These are phyloP conservation scores for Ophioceras dolichostomum DNA, from an alignment of 2,329 filamentous ascomycete genomes.

Conservation along the genomic window DNA sequence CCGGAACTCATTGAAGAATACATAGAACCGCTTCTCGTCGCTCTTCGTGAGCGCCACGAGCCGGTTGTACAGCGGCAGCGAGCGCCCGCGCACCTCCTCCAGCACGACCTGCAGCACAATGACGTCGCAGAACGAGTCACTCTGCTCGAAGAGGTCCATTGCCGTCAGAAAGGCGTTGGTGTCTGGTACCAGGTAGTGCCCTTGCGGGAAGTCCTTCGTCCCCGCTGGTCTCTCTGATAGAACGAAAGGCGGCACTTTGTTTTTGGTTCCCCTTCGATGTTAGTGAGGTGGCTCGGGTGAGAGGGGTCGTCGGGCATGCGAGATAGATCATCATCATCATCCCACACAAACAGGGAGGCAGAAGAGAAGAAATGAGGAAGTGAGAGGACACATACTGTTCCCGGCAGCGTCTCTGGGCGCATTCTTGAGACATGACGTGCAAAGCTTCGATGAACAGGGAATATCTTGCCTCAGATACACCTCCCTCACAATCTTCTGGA, in stretches of 20 bases:
- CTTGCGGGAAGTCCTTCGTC: slow-evolving; percentile 69
- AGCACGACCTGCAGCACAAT: slow-evolving; percentile 91
- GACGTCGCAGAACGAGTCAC: slow-evolving; percentile 90
- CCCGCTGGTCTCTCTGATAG: slow-evolving; percentile 81
- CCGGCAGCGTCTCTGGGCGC: slow-evolving; percentile 72
- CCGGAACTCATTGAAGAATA: slow-evolving; percentile 98
- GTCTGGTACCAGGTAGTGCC: slow-evolving; percentile 90
- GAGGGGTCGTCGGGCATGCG: background rate
- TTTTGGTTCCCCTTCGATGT: slow-evolving; percentile 13
- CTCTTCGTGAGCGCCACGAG: slow-evolving; percentile 84
- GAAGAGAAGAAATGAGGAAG: background rate
- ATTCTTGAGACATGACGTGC: slow-evolving; percentile 58
- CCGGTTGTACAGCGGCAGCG: slow-evolving; percentile 87
- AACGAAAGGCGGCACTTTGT: slow-evolving; percentile 64
- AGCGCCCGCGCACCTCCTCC: slow-evolving; percentile 90
- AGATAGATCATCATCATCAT: no score
- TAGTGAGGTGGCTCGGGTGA: background rate
- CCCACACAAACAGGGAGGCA: background rate
- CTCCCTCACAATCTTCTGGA: slow-evolving; percentile 97
- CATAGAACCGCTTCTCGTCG: slow-evolving; percentile 93
- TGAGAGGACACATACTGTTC: slow-evolving; percentile 42
- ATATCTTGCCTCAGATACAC: slow-evolving; percentile 94
- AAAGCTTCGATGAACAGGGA: slow-evolving; percentile 88
- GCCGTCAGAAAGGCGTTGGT: slow-evolving; percentile 92
- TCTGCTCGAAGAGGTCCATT: slow-evolving; percentile 95